Conservation (phyloP, 202 grass and related monocot genomes). For the Zizania palustris region DNA sequence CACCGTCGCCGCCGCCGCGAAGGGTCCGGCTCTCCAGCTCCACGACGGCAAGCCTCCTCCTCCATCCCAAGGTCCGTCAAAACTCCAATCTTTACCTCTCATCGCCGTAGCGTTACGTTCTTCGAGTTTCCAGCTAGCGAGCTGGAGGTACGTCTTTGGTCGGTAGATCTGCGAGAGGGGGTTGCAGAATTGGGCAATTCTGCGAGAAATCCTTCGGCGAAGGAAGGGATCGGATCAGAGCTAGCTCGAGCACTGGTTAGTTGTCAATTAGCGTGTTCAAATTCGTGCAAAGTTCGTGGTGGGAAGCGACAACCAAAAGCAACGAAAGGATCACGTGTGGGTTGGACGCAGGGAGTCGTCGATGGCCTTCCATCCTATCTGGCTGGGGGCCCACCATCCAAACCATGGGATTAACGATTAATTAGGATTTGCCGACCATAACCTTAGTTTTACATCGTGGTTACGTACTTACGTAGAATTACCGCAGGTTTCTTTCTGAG, state of each 20-base stretch:
- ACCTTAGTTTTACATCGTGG: neutral
- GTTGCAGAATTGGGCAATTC: neutral
- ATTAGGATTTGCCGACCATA: conserved; percentile 30
- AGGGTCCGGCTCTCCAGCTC: conserved; percentile 58
- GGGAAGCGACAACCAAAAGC: conserved; percentile 45
- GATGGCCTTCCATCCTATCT: conserved; percentile 56
- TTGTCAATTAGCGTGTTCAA: conserved; percentile 16
- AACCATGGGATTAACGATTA: conserved; percentile 34
- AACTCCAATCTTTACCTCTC: neutral
- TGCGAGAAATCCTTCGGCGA: neutral
- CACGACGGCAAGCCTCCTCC: conserved; percentile 51
- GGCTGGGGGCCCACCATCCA: conserved; percentile 42
- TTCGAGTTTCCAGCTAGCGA: neutral
- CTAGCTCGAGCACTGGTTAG: neutral
- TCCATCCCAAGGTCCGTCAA: conserved; percentile 53
- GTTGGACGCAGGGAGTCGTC: conserved; percentile 50
- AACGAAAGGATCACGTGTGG: conserved; percentile 55
- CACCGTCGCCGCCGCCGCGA: conserved; percentile 32
- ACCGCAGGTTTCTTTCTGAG: conserved; percentile 63
- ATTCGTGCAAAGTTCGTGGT: conserved; percentile 30
- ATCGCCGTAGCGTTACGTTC: neutral
- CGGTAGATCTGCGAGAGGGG: conserved; percentile 22
- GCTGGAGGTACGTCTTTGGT: neutral
- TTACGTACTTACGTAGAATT: neutral
- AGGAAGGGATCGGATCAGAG: neutral